Evolutionary conservation across 2,329 filamentous ascomycete species (phyloP).

Genomic region (Colletotrichum sp.): DNA sequence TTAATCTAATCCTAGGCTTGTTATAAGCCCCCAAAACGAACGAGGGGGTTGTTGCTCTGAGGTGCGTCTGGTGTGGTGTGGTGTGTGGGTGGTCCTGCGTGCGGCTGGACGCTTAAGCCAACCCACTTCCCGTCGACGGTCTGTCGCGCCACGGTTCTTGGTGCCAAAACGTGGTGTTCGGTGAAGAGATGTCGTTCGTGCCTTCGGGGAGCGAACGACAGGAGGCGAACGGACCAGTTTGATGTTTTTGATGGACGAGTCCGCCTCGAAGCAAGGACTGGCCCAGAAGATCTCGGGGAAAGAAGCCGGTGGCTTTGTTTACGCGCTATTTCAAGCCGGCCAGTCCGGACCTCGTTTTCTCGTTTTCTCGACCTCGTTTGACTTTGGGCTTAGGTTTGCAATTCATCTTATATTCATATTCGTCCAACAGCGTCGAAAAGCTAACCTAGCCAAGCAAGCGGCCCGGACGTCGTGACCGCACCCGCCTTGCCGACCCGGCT

Average conservation of each 20-base stretch:
- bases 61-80: background rate
- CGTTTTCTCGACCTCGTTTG: background rate
- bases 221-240: background rate
- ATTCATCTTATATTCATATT: background rate
- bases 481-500: background rate
- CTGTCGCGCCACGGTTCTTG: background rate
- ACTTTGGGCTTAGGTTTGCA: background rate
- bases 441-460: background rate
- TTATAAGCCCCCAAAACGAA: background rate
- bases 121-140: constrained; percentile 2
- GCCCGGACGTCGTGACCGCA: background rate
- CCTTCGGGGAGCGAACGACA: background rate
- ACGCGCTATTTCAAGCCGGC: background rate
- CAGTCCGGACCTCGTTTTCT: background rate
- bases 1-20: constrained; percentile 2
- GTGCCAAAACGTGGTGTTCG: background rate
- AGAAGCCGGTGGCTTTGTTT: background rate
- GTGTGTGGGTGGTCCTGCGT: background rate
- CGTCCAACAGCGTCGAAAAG: background rate
- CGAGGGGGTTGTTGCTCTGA: background rate
- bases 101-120: background rate
- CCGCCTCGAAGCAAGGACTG: background rate
- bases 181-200: background rate
- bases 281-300: background rate
- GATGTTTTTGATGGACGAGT: background rate